These are phyloP conservation scores for sunflower (Helianthus annuus) DNA, from an alignment of 129 eudicot species.

Conservation along the genomic window DNA sequence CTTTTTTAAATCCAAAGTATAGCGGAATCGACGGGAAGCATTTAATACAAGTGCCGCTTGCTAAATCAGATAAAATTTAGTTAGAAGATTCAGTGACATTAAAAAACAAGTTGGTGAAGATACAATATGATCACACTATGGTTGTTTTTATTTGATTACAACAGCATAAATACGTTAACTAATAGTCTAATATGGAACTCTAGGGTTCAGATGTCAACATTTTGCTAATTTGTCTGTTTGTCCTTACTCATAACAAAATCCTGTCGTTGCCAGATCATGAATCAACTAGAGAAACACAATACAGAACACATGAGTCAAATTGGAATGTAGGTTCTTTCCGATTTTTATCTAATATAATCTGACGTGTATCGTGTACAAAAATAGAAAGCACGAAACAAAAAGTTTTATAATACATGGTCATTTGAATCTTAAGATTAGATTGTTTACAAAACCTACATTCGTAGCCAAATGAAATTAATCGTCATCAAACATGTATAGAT, in stretches of 20 bases:
- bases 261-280: not conserved
- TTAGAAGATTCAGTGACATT: slow-evolving; percentile 6
- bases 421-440: not conserved
- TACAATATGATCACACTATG: not conserved
- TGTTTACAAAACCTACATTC: not conserved
- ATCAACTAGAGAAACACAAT: slow-evolving; percentile 11
- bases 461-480: not conserved
- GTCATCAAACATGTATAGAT: not conserved
- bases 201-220: slow-evolving; percentile 1
- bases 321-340: not conserved
- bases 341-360: not conserved
- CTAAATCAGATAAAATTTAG: slow-evolving; percentile 39
- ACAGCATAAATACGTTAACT: not conserved
- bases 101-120: not conserved
- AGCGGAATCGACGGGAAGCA: slow-evolving; percentile 95
- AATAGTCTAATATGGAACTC: not conserved
- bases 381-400: not conserved
- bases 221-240: not conserved
- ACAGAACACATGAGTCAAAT: not conserved
- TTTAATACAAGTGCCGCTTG: slow-evolving; percentile 95
- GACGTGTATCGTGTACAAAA: not conserved
- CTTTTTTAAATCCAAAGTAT: slow-evolving; percentile 89
- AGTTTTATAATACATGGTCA: not conserved
- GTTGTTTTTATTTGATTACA: not conserved
- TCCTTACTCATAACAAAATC: not conserved